Conservation (phyloP, 2,329 filamentous ascomycete species). For the Diaporthe nobilis region DNA sequence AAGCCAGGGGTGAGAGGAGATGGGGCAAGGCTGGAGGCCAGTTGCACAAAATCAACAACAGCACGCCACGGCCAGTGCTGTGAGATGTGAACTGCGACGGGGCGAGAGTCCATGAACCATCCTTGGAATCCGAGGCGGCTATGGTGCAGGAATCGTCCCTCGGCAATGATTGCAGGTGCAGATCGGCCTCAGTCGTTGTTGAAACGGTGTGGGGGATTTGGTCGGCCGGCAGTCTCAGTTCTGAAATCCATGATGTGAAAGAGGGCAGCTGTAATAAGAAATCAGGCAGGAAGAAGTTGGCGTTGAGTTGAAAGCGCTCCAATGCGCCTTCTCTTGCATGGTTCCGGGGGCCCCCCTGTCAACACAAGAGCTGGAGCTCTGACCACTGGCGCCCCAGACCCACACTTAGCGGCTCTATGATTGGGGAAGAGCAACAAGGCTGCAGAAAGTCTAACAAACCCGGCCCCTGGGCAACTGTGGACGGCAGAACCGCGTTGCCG, state of each 20-base stretch:
- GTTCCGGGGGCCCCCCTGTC: slow-evolving; percentile 11
- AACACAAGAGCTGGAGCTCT: slow-evolving; percentile 7
- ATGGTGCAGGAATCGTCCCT: background rate
- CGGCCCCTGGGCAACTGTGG: background rate
- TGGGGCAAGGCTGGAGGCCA: background rate
- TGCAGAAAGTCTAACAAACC: slow-evolving; percentile 33
- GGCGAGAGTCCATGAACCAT: slow-evolving; percentile 4
- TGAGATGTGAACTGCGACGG: background rate
- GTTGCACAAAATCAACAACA: slow-evolving; percentile 2
- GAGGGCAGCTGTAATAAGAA: background rate
- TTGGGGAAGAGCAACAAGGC: slow-evolving; percentile 31
- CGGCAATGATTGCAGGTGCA: background rate
- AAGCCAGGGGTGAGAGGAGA: background rate
- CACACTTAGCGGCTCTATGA: background rate
- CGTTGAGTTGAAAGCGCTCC: slow-evolving; percentile 19
- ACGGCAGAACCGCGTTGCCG: slow-evolving; percentile 34
- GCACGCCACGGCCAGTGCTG: background rate
- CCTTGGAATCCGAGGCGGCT: background rate
- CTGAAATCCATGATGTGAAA: slow-evolving; percentile 23
- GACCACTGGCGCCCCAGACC: background rate
- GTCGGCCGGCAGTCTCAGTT: background rate
- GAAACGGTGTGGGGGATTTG: background rate
- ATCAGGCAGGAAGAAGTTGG: slow-evolving; percentile 22
- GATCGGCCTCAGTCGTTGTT: background rate
- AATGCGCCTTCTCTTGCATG: background rate